Base-by-base conservation (phyloP, 176 grass and related monocot genomes). In the maize (Zea mays) region DNA sequence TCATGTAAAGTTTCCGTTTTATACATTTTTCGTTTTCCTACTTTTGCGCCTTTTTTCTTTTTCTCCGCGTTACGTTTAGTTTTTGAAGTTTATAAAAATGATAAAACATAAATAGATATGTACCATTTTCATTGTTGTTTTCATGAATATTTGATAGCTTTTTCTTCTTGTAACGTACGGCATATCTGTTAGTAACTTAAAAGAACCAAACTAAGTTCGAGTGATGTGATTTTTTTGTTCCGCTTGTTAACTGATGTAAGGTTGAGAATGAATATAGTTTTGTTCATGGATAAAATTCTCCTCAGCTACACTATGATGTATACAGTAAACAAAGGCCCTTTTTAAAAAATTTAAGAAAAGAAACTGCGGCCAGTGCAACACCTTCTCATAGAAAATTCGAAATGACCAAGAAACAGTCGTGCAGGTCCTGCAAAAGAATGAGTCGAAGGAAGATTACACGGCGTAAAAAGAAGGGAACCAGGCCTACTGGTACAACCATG, bases 351-450 rank as follows among this genome's bases (percentile, higher is more conserved):
- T 71, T 76, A 14, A 50, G 11, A 34, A 43, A 70, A 0, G 6
- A 69, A 45, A 48, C 3, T 50, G 38, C 8, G 63, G 38, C 16
- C 33, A 73, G 72, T 67, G 33, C 37, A 84, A 82, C 84, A 99
- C 96, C 96, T 99, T 99, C 90, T 99, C 96, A 55, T 99, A 99
- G 84, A 99, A 99, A 85, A 90, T 96, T 70, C 96, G 85, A 85
- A 99, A 99, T 79, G 96, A 90, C 96, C 96, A 99, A 52, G 96
- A 99, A 15, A 99, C 92, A 2, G 96, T 99, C 43, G 96, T 99
- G 73, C 96, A 99, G 37, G 96, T 99, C 88, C 96, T 99, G 86
- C 79, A 85, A 78, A 56, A 85, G 34, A 85, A 86, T 65, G 38
- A 10, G 45, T 14, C 12, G n/a, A 78, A 10, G 41, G 86, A 76